Conservation (phyloP, 441 rosid species). For the Populus hybrid region DNA sequence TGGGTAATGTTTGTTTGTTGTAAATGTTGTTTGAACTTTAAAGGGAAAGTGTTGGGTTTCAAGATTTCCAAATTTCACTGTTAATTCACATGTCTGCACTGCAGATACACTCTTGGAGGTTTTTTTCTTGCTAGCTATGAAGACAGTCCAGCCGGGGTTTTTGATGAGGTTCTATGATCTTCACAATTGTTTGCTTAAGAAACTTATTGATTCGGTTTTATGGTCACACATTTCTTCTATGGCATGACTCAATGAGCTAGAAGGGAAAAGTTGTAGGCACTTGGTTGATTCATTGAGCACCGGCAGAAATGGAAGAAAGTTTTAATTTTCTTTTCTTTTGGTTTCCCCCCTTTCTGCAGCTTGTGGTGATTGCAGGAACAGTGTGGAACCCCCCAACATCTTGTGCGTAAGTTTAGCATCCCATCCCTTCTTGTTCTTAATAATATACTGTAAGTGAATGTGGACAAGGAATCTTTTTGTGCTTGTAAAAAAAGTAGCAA, state of each 20-base stretch:
- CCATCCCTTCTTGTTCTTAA: slow-evolving; percentile 16
- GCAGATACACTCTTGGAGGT: slow-evolving; percentile 94
- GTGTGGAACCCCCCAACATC: slow-evolving; percentile 98
- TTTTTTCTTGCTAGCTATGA: slow-evolving; percentile 94
- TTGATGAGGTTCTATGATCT: slow-evolving; percentile 70
- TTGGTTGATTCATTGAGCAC: slow-evolving; percentile 1
- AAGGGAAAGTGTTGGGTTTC: neutral
- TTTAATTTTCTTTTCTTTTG: neutral
- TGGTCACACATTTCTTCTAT: neutral
- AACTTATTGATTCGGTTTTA: neutral
- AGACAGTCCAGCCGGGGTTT: slow-evolving; percentile 87
- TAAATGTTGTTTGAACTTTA: neutral
- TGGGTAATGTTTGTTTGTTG: slow-evolving; percentile 49
- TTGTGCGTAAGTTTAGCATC: slow-evolving; percentile 71
- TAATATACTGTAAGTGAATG: slow-evolving; percentile 2
- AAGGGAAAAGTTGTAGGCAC: neutral
- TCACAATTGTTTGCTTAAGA: neutral
- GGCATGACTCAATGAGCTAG: neutral
- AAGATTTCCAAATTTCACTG: neutral
- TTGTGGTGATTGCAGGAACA: slow-evolving; percentile 91
- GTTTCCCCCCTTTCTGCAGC: slow-evolving; percentile 41
- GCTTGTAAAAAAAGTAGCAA: too few relatives aligned
- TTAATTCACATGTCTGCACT: slow-evolving; percentile 9
- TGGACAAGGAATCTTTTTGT: neutral
- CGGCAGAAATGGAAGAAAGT: neutral